Evolutionary conservation across 2,329 filamentous ascomycete species (phyloP), one percentile per base, ranked within the genome.

Genomic region (Didymosphaeria variabile): DNA sequence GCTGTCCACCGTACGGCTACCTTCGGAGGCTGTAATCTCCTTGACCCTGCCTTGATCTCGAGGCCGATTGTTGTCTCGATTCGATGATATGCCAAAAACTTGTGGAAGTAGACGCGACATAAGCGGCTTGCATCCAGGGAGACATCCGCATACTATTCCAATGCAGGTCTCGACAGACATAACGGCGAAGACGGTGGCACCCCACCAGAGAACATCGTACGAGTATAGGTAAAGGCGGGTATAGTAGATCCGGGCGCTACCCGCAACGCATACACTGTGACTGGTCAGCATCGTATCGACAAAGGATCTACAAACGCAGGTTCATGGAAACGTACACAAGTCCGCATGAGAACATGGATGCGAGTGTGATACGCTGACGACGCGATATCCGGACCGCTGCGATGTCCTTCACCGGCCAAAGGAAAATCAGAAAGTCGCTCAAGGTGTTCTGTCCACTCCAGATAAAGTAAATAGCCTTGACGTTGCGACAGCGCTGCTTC

Each of bases 241-340:
- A 53, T 71, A 76, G 60, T 72, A 77, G 1, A 76, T 59, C 6
- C 74, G 72, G 29, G 67, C 62, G 31, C 70, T 59, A n/a, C 74
- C 74, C 10, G 71, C 73, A 19, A 76, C 59, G 52, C 72, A 77
- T 5, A 77, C 70, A 58, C 69, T 71, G 23, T 83, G 79, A 53
- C 77, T 80, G 1, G 32, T 51, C 21, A 12, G 38, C 17, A 19
- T 2, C 3, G 34, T n/a, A 17, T 17, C 31, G n/a, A n/a, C 7
- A 23, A 10, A 8, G 4, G 4, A 5, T 6, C 26, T 29, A 6
- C 6, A 29, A 6, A 4, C 6, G 26, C 26, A 29, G 26, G n/a
- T 13, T 3, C 3, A 3, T 3, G 4, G 7, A 8, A 13, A 53
- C 67, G 51, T 55, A 70, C 72, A 76, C 64, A 3, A 73, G 63